Conservation (phyloP, 306 rosid genomes). For the Canavalia gladiata region DNA sequence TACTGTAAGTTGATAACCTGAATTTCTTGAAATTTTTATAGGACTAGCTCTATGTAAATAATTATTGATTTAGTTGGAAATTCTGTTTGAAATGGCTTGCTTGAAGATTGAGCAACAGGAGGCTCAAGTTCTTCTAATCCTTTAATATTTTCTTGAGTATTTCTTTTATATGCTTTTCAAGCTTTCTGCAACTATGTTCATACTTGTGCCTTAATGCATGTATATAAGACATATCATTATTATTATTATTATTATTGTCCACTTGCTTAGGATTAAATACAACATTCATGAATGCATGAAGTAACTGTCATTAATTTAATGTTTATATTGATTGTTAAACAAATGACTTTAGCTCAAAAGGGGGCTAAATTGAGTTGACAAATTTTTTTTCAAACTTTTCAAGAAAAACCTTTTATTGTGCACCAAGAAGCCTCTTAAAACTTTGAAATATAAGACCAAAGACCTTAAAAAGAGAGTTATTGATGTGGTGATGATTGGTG, state of each 20-base stretch:
- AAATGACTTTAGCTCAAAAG: no score
- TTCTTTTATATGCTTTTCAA: conserved; percentile 36
- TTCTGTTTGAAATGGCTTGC: conserved; percentile 43
- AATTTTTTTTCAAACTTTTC: no score
- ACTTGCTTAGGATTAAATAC: conserved; percentile 7
- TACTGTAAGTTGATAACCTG: conserved; percentile 69
- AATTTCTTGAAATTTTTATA: conserved; percentile 40
- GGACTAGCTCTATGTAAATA: conserved; percentile 33
- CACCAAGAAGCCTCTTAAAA: no score
- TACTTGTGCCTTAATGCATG: conserved; percentile 19
- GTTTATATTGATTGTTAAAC: not conserved
- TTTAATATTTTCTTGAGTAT: conserved; percentile 22
- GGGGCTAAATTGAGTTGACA: no score
- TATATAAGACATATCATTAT: not conserved
- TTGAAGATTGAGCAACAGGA: conserved; percentile 27
- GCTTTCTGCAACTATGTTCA: conserved; percentile 29
- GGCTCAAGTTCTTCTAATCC: conserved; percentile 27
- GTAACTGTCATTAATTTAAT: conserved; percentile 3
- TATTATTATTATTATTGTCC: not conserved
- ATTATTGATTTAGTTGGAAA: conserved; percentile 23
- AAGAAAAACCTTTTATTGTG: no score
- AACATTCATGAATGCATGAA: conserved; percentile 19
- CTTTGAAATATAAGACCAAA: no score
- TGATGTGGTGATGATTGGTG: no score
- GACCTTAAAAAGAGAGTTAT: no score